These are phyloP conservation scores for Litsea cubeba DNA, from an alignment of 164 flowering plant genomes.

Conservation along the genomic window DNA sequence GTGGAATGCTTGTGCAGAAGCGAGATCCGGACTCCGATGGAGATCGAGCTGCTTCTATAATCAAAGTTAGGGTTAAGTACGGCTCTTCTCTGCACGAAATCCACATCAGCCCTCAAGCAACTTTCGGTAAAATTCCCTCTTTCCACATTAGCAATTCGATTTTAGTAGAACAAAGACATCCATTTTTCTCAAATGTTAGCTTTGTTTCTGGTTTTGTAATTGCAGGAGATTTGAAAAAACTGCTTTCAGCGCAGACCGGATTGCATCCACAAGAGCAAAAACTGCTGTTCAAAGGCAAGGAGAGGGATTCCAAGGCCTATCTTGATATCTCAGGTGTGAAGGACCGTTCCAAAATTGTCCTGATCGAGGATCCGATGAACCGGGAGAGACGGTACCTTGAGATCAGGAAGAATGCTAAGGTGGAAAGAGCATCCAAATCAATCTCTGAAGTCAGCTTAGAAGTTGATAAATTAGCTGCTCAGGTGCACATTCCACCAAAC, in stretches of 20 bases:
- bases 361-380: slow-evolving; percentile 70
- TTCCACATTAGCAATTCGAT: background rate
- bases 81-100: slow-evolving; percentile 69
- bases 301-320: slow-evolving; percentile 66
- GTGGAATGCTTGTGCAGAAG: slow-evolving; percentile 97
- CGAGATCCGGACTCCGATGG: slow-evolving; percentile 50
- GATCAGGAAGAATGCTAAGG: slow-evolving; percentile 64
- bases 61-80: slow-evolving; percentile 76
- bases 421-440: slow-evolving; percentile 74
- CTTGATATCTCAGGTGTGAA: slow-evolving; percentile 75
- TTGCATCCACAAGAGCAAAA: slow-evolving; percentile 81
- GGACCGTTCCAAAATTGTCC: slow-evolving; percentile 67
- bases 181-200: background rate
- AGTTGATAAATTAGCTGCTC: slow-evolving; percentile 71
- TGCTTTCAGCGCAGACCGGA: slow-evolving; percentile 68
- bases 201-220: slow-evolving; percentile 2
- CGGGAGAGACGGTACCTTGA: slow-evolving; percentile 69
- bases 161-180: background rate
- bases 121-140: slow-evolving; percentile 53
- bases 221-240: slow-evolving; percentile 90
- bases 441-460: slow-evolving; percentile 72
- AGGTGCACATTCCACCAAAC: slow-evolving; percentile 34
- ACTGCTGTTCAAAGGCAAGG: slow-evolving; percentile 69
- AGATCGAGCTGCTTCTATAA: slow-evolving; percentile 44
- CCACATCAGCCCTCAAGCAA: slow-evolving; percentile 67